Percentiles rank a stretch among this genome's conserved stretches.
phyloP scores from a whole-genome alignment of 805 yeast species.

The Saturnispora zaruensis region DNA sequence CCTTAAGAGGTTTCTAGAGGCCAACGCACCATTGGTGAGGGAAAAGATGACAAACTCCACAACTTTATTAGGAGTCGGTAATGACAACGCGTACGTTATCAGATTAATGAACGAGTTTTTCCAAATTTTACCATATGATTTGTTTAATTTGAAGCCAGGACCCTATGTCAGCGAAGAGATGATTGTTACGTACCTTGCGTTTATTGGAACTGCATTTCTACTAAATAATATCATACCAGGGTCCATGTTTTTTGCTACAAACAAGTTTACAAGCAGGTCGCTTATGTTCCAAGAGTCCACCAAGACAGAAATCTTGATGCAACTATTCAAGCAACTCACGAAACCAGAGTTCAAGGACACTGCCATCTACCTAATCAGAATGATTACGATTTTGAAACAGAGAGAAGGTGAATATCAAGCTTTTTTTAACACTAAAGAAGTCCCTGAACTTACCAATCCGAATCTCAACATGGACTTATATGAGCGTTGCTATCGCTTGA shows the following conservation, averaged over 20 bases:
- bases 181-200: slow-evolving; percentile 3
- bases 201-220: slow-evolving; percentile 2
- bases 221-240: slow-evolving; percentile 9
- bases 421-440: background rate
- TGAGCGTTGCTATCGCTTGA: slow-evolving; percentile 5
- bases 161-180: slow-evolving; percentile 1
- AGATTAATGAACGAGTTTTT: slow-evolving; percentile 10
- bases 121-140: slow-evolving; percentile 11
- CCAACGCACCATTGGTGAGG: slow-evolving; percentile 2
- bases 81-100: slow-evolving; percentile 9
- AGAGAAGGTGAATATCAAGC: background rate
- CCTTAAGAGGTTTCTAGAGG: slow-evolving; percentile 5
- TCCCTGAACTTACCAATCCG: slow-evolving; percentile 6
- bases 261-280: slow-evolving; percentile 8
- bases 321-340: slow-evolving; percentile 1
- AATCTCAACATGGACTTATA: background rate
- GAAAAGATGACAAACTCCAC: background rate
- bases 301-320: background rate
- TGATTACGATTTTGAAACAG: slow-evolving; percentile 2
- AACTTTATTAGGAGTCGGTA: slow-evolving; percentile 7
- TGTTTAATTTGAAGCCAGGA: slow-evolving; percentile 6
- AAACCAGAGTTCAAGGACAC: background rate
- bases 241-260: slow-evolving; percentile 7
- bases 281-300: background rate
- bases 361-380: slow-evolving; percentile 9